Evolutionary conservation across 371 early-diverging fungal species (phyloP).

Genomic region (Mortierella sp.): DNA sequence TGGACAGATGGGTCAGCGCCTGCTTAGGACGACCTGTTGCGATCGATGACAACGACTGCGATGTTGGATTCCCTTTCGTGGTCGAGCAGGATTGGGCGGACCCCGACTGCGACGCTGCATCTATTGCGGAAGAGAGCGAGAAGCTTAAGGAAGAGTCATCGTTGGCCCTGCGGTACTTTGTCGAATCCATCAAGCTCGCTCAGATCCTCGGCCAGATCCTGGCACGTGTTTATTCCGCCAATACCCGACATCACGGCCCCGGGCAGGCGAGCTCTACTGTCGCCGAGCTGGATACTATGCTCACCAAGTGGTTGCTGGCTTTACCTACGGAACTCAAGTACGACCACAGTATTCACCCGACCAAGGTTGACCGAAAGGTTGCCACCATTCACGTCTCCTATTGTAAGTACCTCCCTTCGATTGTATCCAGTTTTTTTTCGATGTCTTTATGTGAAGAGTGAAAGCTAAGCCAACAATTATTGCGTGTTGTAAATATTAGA

Average conservation of each 20-base stretch:
- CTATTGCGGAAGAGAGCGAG: slow-evolving; percentile 26
- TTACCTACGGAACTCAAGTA: slow-evolving; percentile 40
- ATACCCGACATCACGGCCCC: slow-evolving; percentile 42
- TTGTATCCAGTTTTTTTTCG: neutral
- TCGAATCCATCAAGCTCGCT: slow-evolving; percentile 50
- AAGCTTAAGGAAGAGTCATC: slow-evolving; percentile 27
- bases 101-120: slow-evolving; percentile 21
- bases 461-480: too few relatives aligned
- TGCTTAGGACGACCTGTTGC: slow-evolving; percentile 53
- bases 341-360: slow-evolving; percentile 26
- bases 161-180: slow-evolving; percentile 40
- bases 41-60: slow-evolving; percentile 54
- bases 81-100: slow-evolving; percentile 56
- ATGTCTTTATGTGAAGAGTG: neutral
- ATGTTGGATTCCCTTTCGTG: slow-evolving; percentile 40
- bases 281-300: slow-evolving; percentile 42
- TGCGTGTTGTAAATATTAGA: slow-evolving; percentile 22
- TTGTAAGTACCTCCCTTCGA: slow-evolving; percentile 24
- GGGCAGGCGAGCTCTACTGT: slow-evolving; percentile 40
- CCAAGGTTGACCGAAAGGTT: slow-evolving; percentile 36
- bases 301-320: slow-evolving; percentile 53
- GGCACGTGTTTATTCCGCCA: slow-evolving; percentile 43
- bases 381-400: slow-evolving; percentile 52
- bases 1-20: slow-evolving; percentile 67
- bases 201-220: slow-evolving; percentile 50